Evolutionary conservation across 2,329 filamentous ascomycete genomes (phyloP), one percentile per base, ranked within the genome.

Genomic region (Cadophora luteo-olivacea): DNA sequence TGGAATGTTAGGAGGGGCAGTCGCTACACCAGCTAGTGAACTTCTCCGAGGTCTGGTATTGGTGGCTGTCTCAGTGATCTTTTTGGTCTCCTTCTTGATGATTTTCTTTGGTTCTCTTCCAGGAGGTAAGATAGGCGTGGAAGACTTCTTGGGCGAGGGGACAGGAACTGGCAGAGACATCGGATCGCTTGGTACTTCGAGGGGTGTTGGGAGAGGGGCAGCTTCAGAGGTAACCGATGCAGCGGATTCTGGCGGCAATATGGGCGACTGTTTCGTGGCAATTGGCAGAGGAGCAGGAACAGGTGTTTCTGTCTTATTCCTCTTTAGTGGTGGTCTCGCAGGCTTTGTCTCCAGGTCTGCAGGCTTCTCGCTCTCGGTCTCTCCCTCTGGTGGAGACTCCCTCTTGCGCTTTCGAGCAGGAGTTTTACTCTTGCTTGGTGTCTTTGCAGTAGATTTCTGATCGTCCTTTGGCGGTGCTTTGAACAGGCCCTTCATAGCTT

Each of bases 241-340:
- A 66, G 73, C 71, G 60, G 68, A 67, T 54, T 73, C 71, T 29
- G 69, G 54, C 58, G 68, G 69, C 52, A 61, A 61, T 60, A 54
- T 69, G 55, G 81, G 75, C 48, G 81, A 79, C 54, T 72, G 70
- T 65, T 74, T 76, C 6, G 74, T 71, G 25, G 69, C 64, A 66
- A 77, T 79, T 74, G 74, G 74, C 73, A 70, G 78, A 72, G 81
- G 81, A 52, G 82, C 82, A 61, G 84, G 85, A 36, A 87, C 81
- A 12, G 86, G 86, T 16, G 86, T 88, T 76, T 88, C 86, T 29
- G 83, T 87, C 77, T 87, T 88, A 70, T 80, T 84, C 41, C 85
- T 83, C 75, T 88, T 88, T 32, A 79, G 67, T 66, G 79, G 81
- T 36, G 83, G 83, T 41, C 77, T 79, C n/a, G 65, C 58, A 12